Base-by-base conservation (phyloP, 2,329 filamentous ascomycete species). In the Aureobasidium sp. region DNA sequence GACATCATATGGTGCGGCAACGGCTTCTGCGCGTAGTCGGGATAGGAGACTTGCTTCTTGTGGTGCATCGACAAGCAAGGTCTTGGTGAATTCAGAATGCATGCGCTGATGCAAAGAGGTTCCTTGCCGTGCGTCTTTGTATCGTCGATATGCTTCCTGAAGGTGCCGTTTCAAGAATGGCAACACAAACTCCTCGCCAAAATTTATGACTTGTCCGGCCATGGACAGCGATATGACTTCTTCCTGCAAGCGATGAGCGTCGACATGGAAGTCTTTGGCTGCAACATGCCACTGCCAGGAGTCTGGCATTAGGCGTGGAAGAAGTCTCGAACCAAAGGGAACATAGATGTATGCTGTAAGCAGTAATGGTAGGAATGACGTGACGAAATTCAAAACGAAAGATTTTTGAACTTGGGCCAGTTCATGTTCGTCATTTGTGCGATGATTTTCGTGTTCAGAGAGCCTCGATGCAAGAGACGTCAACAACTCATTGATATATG, bases 141-240 rank as follows among this genome's bases (percentile, higher is more conserved):
- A 46, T 24, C 27, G 27, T 5, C 53, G 53, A 20, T 57, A 26
- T 24, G 29, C 27, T 26, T 44, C 41, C 13, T 24, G 10, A 1
- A 57, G 12, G 15, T 36, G 53, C 7, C 53, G 39, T 29, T 57
- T 57, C 27, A 46, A 0, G 7, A 24, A 57, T 2, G 53, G 53
- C 1, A 57, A 5, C 17, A 57, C 29, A 17, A 57, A 57, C 9
- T 57, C 53, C 3, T 57, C 53, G n/a, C 39, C 53, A 46, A 46
- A 57, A 41, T 57, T 57, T 1, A 57, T 57, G 0, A 57, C 27
- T 27, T 57, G 53, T 8, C 53, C 53, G 1, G 53, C 53, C 53
- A 57, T 36, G 15, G 53, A 57, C 13, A 57, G n/a, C 2, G 53
- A 57, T 9, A 57, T 57, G 41, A 57, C 53, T 10, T 57, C 53